These are phyloP conservation scores for Glaciozyma antarctica DNA, from an alignment of 768 basidiomycete species.

Conservation along the genomic window DNA sequence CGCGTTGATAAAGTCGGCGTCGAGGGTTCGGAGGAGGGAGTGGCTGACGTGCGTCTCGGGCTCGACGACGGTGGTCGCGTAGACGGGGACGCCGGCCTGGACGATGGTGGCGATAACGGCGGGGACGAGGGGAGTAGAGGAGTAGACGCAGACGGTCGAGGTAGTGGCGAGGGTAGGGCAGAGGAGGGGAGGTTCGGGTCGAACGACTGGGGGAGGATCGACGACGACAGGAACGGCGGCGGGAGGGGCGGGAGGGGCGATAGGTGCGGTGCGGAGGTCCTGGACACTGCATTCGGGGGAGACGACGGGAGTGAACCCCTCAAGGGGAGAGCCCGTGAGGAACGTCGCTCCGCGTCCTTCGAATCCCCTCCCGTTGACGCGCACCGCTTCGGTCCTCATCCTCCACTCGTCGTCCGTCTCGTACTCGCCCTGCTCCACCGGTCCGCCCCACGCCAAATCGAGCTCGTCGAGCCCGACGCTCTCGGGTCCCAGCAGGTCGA, in stretches of 20 bases:
- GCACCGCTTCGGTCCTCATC: background rate
- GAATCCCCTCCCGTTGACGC: background rate
- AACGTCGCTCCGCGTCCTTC: background rate
- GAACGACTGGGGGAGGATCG: background rate
- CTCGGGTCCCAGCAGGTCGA: slow-evolving; percentile 27
- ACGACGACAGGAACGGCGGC: too few species aligned
- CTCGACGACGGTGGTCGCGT: slow-evolving; percentile 3
- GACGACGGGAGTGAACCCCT: slow-evolving; percentile 9
- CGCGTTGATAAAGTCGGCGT: slow-evolving; percentile 19
- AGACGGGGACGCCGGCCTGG: slow-evolving; percentile 18
- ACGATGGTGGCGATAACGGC: slow-evolving; percentile 5
- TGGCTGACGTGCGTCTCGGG: background rate
- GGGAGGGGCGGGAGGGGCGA: background rate
- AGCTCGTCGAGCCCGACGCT: slow-evolving; percentile 26
- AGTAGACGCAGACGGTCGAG: background rate
- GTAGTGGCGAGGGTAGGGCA: background rate
- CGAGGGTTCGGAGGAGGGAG: slow-evolving; percentile 13
- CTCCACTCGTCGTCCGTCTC: slow-evolving; percentile 2
- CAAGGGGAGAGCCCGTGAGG: slow-evolving; percentile 14
- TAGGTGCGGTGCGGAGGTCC: background rate
- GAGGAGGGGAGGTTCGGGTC: background rate
- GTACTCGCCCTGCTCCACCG: slow-evolving; percentile 5
- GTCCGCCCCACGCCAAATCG: slow-evolving; percentile 27
- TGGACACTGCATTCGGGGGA: background rate
- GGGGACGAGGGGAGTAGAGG: slow-evolving; percentile 5